A percentile compares a stretch with the other conserved stretches of the same genome.
Conservation (phyloP, 2,329 filamentous ascomycete genomes). For the Aaosphaeria arxii region DNA sequence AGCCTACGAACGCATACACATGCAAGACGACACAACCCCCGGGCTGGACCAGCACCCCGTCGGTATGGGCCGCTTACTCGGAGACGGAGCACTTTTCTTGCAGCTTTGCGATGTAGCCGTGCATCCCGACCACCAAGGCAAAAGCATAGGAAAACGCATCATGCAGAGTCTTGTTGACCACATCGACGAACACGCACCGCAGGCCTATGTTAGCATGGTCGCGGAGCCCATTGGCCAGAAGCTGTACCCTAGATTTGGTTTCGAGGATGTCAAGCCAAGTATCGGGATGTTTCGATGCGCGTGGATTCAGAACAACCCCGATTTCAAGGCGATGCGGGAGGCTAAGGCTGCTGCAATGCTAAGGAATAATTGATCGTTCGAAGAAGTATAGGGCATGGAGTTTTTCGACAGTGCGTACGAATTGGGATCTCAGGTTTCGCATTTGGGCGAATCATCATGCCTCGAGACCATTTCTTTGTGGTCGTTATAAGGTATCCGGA, state of each 20-base stretch:
- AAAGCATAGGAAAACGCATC: conserved; percentile 47
- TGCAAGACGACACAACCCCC: conserved; percentile 19
- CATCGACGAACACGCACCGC: conserved; percentile 41
- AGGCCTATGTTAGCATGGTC: conserved; percentile 45
- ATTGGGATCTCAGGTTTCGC: too few relatives aligned
- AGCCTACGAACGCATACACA: conserved; percentile 20
- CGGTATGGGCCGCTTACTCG: conserved; percentile 52
- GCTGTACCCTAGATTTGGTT: conserved; percentile 49
- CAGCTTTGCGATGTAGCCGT: conserved; percentile 51
- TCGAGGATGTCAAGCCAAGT: conserved; percentile 38
- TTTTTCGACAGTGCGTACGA: too few relatives aligned
- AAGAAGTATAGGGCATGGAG: too few relatives aligned
- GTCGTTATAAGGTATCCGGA: too few relatives aligned
- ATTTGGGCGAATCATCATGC: too few relatives aligned
- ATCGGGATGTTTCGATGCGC: conserved; percentile 27
- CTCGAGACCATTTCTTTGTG: too few relatives aligned
- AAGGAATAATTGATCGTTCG: neutral
- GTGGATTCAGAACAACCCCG: conserved; percentile 12
- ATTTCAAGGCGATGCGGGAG: conserved; percentile 3
- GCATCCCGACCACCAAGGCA: conserved; percentile 48
- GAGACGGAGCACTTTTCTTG: conserved; percentile 54
- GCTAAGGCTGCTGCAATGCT: neutral
- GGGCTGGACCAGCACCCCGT: conserved; percentile 25
- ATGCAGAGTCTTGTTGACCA: conserved; percentile 43
- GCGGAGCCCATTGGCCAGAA: conserved; percentile 46